Base-by-base conservation (phyloP, 305 asterid species). In the Stenogyne calaminthoides region DNA sequence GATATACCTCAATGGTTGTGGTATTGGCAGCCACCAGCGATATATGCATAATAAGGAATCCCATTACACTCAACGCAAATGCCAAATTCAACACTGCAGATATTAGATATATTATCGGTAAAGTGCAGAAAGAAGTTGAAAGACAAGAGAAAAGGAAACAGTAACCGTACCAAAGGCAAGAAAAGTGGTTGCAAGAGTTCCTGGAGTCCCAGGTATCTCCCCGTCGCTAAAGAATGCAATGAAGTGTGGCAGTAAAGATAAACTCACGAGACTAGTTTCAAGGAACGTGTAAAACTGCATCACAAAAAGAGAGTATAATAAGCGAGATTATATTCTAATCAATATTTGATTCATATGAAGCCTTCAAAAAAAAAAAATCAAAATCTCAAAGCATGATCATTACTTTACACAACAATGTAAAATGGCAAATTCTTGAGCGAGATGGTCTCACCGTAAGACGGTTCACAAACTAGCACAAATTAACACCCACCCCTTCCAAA, bases 1-100 rank as follows among this genome's bases (percentile, higher is more conserved):
- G 58, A 20, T 71, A 67, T 83, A 95, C 99, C 99, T 95, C 98
- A 79, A 95, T 95, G 55, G 99, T 95, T 11, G 99, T 92, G 69
- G 99, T 95, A 76, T 95, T 95, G 77, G 80, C 96, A 55, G 86
- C 85, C 71, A 95, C 99, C 84, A 95, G 63, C 4, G 99, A 87
- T 76, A 92, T 88, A 86, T 95, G 99, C 99, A 95, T 87, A 74
- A 95, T 95, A 75, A 95, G 82, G 80, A 95, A 95, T 58, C 99
- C 99, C 90, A 95, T 74, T 47, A 95, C 98, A 42, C 98, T 95
- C 88, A 92, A 81, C 64, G 99, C 87, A 87, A 95, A 95, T 37
- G 98, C 99, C 80, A 95, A 84, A 74, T 92, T 90, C 75, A 95
- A 80, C 47, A 95, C 98, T 95, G 95, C 72, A 57, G 76, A 69